A percentile compares a stretch with the other conserved stretches of the same genome.
Evolutionary conservation across 129 eudicot species (phyloP).

Genomic region (Flaveria brownii): DNA sequence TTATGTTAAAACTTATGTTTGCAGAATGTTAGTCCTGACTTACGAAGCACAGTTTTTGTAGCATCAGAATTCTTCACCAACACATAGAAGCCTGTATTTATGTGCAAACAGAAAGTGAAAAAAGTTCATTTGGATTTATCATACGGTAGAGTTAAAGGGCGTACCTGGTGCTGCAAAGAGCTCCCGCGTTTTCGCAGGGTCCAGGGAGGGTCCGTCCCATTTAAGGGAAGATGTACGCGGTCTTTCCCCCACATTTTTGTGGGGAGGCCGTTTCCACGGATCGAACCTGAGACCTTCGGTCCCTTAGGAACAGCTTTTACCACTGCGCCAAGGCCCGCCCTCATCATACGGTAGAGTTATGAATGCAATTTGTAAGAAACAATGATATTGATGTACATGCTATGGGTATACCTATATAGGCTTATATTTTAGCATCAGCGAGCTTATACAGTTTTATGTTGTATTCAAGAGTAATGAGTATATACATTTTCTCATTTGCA

Average conservation of each 20-base stretch:
- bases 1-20: constrained; percentile 6
- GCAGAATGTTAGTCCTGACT: background rate
- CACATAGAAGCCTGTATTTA: background rate
- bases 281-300: no score
- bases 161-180: no score
- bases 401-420: background rate
- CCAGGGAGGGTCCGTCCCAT: no score
- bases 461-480: background rate
- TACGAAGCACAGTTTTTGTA: background rate
- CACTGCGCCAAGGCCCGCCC: no score
- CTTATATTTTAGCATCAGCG: background rate
- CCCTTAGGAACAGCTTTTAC: no score
- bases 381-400: background rate
- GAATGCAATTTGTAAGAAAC: background rate
- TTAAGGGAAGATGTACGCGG: no score
- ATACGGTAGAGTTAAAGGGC: background rate
- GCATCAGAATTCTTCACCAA: background rate
- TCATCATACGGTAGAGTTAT: background rate
- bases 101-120: background rate
- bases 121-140: background rate
- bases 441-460: constrained; percentile 9
- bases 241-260: no score
- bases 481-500: background rate
- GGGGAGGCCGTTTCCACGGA: no score
- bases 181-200: no score